phyloP scores from a whole-genome alignment of 768 basidiomycete genomes.

The Agaricus sinodeliciosus region DNA sequence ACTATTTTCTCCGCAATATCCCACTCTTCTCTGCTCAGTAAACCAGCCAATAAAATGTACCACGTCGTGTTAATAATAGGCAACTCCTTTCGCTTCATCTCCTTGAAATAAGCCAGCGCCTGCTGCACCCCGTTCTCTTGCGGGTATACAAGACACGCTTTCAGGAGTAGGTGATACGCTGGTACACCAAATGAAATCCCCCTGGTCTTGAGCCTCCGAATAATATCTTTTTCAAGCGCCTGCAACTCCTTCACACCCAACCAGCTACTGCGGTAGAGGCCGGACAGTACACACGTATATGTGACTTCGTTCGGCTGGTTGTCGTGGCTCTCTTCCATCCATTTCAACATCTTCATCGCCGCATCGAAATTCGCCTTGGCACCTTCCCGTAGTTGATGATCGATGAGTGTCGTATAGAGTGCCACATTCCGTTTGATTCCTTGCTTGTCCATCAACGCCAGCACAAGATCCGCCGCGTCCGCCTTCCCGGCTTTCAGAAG shows the following conservation, averaged over 20 bases:
- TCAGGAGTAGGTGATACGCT: constrained; percentile 75
- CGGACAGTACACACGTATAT: constrained; percentile 75
- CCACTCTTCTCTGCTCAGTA: constrained; percentile 55
- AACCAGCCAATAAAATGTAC: constrained; percentile 66
- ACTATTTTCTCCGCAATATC: constrained; percentile 52
- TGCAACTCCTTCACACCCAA: constrained; percentile 35
- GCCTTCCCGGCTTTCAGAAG: constrained; percentile 60
- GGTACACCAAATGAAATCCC: constrained; percentile 50
- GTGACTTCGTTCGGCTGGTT: constrained; percentile 68
- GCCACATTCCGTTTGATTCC: constrained; percentile 69
- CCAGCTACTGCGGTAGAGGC: constrained; percentile 58
- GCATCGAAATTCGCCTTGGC: constrained; percentile 46
- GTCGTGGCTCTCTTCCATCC: constrained; percentile 60
- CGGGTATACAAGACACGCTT: constrained; percentile 51
- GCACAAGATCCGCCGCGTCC: constrained; percentile 58
- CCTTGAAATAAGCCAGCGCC: constrained; percentile 53
- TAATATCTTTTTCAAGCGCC: constrained; percentile 42
- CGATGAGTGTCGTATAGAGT: constrained; percentile 76
- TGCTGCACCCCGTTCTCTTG: constrained; percentile 42
- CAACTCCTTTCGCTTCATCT: constrained; percentile 48
- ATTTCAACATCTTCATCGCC: constrained; percentile 62
- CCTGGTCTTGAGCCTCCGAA: constrained; percentile 50
- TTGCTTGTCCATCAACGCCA: constrained; percentile 71
- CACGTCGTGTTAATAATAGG: constrained; percentile 60
- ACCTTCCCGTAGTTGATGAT: constrained; percentile 57